These are phyloP conservation scores for Phytopythium cucurbitacearum DNA, from an alignment of 352 stramenopile species.

Conservation along the genomic window DNA sequence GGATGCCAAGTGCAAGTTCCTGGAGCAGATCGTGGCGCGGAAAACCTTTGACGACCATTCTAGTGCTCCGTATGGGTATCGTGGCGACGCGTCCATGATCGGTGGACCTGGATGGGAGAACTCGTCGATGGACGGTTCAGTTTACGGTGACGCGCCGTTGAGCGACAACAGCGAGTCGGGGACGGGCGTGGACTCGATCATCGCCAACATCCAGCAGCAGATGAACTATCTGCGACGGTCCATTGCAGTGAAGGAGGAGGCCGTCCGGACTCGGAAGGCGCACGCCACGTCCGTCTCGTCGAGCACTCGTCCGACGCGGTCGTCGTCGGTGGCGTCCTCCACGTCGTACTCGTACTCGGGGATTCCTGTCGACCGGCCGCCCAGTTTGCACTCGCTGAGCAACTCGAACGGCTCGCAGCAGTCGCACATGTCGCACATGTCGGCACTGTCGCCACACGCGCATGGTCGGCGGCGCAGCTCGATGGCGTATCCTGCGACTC, in stretches of 20 bases:
- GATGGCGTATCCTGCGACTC: conserved; percentile 20
- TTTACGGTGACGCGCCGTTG: conserved; percentile 19
- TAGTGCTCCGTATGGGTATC: conserved; percentile 1
- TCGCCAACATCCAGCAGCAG: conserved; percentile 77
- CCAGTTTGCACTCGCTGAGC: conserved; percentile 30
- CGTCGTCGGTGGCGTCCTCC: conserved; percentile 59
- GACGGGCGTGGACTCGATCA: conserved; percentile 62
- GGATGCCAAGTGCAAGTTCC: conserved; percentile 74
- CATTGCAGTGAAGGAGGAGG: conserved; percentile 59
- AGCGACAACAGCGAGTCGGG: conserved; percentile 27
- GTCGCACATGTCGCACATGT: conserved; percentile 17
- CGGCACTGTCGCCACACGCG: conserved; percentile 23
- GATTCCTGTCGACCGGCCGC: conserved; percentile 21
- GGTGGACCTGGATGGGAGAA: conserved; percentile 13
- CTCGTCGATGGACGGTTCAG: conserved; percentile 13
- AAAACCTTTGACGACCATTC: conserved; percentile 36
- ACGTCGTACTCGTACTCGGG: conserved; percentile 38
- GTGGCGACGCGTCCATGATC: conserved; percentile 20
- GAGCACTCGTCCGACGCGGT: conserved; percentile 57
- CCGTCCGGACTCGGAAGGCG: conserved; percentile 40
- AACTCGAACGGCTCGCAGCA: conserved; percentile 33
- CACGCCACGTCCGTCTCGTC: conserved; percentile 60
- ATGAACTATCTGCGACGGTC: conserved; percentile 79
- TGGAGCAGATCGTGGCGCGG: conserved; percentile 66
- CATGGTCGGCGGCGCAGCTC: conserved; percentile 22